Conservation (phyloP, 768 basidiomycete genomes). For the Clavaria fumosa region DNA sequence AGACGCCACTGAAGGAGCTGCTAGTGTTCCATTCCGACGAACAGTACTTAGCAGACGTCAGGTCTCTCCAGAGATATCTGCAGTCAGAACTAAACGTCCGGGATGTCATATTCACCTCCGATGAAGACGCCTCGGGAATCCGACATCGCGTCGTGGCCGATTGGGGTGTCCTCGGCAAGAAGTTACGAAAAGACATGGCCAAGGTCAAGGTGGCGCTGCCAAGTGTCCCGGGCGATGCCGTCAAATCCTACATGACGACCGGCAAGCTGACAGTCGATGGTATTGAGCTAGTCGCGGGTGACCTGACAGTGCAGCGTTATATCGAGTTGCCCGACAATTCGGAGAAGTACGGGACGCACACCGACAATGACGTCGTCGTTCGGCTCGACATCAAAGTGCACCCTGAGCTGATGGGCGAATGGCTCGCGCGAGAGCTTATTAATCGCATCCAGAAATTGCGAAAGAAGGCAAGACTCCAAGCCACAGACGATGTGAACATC, state of each 20-base stretch:
- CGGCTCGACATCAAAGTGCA: slow-evolving; percentile 83
- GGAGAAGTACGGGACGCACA: slow-evolving; percentile 65
- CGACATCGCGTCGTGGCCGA: slow-evolving; percentile 87
- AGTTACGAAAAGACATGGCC: slow-evolving; percentile 80
- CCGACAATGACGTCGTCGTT: slow-evolving; percentile 90
- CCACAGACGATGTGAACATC: slow-evolving; percentile 85
- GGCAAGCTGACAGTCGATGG: slow-evolving; percentile 80
- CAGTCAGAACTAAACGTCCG: slow-evolving; percentile 92
- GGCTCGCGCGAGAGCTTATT: slow-evolving; percentile 77
- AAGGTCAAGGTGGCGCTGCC: slow-evolving; percentile 85
- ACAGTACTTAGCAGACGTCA: slow-evolving; percentile 74
- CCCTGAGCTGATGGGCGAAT: slow-evolving; percentile 74
- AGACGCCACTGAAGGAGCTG: slow-evolving; percentile 89
- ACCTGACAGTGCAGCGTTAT: slow-evolving; percentile 81
- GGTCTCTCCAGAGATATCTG: slow-evolving; percentile 75
- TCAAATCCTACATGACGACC: slow-evolving; percentile 59
- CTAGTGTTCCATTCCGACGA: slow-evolving; percentile 83
- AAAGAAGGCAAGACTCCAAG: slow-evolving; percentile 90
- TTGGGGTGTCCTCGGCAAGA: slow-evolving; percentile 87
- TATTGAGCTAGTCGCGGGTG: slow-evolving; percentile 80
- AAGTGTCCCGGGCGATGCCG: slow-evolving; percentile 59
- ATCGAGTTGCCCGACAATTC: slow-evolving; percentile 56
- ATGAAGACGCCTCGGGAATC: slow-evolving; percentile 76
- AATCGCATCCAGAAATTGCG: slow-evolving; percentile 90
- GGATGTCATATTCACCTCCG: slow-evolving; percentile 75